Percentiles rank a stretch among this genome's conserved stretches.
Evolutionary conservation across 2,329 filamentous ascomycete genomes (phyloP).

Genomic region (Diaporthe sp.): DNA sequence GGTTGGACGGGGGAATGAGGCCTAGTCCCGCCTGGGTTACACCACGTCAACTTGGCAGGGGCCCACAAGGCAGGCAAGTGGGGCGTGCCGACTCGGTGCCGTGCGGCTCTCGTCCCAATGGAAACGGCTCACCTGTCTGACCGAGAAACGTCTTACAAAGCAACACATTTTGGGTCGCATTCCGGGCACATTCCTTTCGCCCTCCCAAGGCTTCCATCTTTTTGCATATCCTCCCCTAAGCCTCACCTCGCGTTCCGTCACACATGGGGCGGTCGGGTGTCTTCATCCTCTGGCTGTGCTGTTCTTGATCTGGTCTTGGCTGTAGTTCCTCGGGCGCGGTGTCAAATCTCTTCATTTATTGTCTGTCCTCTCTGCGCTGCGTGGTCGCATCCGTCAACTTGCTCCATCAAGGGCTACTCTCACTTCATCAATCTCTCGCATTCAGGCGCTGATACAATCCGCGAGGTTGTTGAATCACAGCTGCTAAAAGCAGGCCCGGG

Average conservation of each 20-base stretch:
- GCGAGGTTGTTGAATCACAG: background rate
- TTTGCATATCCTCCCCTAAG: background rate
- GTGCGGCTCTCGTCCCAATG: conserved; percentile 26
- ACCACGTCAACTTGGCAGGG: conserved; percentile 24
- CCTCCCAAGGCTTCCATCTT: conserved; percentile 5
- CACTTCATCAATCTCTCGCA: background rate
- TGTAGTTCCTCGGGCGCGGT: background rate
- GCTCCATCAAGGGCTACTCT: background rate
- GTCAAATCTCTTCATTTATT: background rate
- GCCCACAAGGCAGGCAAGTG: conserved; percentile 25
- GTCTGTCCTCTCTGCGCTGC: background rate
- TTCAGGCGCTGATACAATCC: background rate
- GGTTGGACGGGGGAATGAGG: conserved; percentile 10
- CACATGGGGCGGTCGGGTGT: conserved; percentile 16
- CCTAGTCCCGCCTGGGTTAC: conserved; percentile 21
- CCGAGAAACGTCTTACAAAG: conserved; percentile 28
- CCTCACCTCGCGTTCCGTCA: background rate
- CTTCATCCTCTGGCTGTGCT: background rate
- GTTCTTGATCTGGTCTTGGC: background rate
- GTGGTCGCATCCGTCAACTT: background rate
- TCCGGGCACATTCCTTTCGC: conserved; percentile 1
- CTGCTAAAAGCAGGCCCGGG: background rate
- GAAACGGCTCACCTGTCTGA: conserved; percentile 1
- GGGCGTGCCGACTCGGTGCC: conserved; percentile 30
- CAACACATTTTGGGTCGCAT: conserved; percentile 10